Evolutionary conservation across 495 filamentous ascomycete genomes (phyloP).

Genomic region (Hamigera avellanea): DNA sequence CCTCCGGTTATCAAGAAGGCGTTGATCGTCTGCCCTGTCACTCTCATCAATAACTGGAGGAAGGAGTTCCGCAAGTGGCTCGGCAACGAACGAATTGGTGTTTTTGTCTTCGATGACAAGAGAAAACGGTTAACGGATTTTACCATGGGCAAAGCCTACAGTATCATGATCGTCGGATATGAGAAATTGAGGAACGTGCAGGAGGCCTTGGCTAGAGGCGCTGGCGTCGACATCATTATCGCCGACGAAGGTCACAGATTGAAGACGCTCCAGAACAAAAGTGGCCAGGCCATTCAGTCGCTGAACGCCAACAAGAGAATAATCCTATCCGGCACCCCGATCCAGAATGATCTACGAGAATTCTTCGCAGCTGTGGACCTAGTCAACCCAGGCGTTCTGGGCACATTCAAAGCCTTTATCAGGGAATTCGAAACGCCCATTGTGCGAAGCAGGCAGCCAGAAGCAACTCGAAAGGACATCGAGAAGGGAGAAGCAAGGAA

Average conservation of each 20-base stretch:
- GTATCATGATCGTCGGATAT: conserved; percentile 74
- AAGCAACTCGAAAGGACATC: conserved; percentile 50
- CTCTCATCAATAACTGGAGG: conserved; percentile 69
- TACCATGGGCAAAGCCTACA: conserved; percentile 64
- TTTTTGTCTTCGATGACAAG: conserved; percentile 60
- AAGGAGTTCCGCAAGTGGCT: conserved; percentile 77
- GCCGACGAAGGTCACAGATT: conserved; percentile 74
- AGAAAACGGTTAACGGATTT: conserved; percentile 60
- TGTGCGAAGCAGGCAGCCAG: conserved; percentile 60
- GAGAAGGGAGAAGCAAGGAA: conserved; percentile 62
- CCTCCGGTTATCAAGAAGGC: conserved; percentile 62
- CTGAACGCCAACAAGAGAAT: conserved; percentile 56
- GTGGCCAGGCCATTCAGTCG: conserved; percentile 60
- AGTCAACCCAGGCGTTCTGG: conserved; percentile 65
- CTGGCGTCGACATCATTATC: conserved; percentile 64
- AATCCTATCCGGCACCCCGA: conserved; percentile 66
- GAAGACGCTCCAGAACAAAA: conserved; percentile 75
- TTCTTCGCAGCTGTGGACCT: conserved; percentile 74
- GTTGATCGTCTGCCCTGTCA: conserved; percentile 71
- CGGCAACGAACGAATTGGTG: conserved; percentile 64
- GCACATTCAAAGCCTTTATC: conserved; percentile 56
- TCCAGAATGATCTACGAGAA: conserved; percentile 72
- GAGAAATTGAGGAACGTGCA: conserved; percentile 63
- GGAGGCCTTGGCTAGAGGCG: conserved; percentile 51
- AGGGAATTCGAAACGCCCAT: conserved; percentile 66